Base-by-base conservation (phyloP, 192 early-diverging fungal genomes). In the Backusella tarrabulga region DNA sequence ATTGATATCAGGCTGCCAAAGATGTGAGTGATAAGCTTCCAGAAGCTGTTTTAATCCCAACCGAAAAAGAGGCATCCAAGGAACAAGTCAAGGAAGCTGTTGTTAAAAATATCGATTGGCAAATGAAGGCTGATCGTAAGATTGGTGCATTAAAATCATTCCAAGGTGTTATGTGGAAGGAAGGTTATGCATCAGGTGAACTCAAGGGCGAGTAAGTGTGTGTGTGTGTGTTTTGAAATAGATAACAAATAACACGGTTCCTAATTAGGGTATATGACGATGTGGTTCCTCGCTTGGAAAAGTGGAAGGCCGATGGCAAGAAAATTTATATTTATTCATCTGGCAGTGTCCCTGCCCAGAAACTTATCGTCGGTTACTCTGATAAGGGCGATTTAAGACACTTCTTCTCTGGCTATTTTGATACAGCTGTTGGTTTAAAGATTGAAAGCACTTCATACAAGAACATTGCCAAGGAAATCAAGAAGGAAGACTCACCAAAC, bases 91-190 rank as follows among this genome's bases (percentile, higher is more conserved):
- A 88, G 76, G 69, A 82, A 0, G 80, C 85, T 60, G 76, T 95
- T n/a, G 86, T 88, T 21, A 81, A 84, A 34, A 96, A 93, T 73
- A 89, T 99, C 67, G 76, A 79, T 23, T 95, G 91, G 92, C 94
- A 95, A 80, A 97, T 99, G 93, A 77, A 75, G 23, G 80, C 81
- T 1, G 96, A 99, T 79, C 90, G 97, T 50, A 98, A 99, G 83
- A 93, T 96, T 44, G 94, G 91, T 4, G 91, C 97, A 0, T 78
- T 99, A 3, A 97, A 97, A 79, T 86, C 90, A 6, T 92, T 98
- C 60, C 95, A 99, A 81, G 96, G 98, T n/a, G 95, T 91, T 79
- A 97, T 99, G 90, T 99, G 98, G 98, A 84, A 90, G 73, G 88
- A 86, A 63, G 98, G 95, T 0, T 99, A 93, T 77, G 85, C 89